These are phyloP conservation scores for Lipomyces japonicus DNA, from an alignment of 805 yeast species.

Conservation along the genomic window DNA sequence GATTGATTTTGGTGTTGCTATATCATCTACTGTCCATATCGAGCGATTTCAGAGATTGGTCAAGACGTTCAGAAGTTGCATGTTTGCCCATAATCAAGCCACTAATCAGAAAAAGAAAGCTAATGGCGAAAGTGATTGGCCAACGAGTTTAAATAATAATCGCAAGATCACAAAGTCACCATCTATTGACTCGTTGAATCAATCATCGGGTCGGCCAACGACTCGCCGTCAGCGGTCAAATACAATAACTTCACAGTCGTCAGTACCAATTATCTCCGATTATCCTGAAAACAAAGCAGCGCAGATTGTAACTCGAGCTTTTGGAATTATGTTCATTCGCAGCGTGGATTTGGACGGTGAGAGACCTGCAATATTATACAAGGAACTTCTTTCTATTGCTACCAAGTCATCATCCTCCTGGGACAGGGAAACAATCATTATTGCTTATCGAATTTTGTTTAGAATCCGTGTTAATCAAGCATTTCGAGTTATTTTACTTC, in stretches of 20 bases:
- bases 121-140: neutral
- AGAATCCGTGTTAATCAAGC: constrained; percentile 52
- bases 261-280: neutral
- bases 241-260: neutral
- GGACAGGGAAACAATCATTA: constrained; percentile 37
- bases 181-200: neutral
- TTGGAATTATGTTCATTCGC: constrained; percentile 36
- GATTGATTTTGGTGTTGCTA: constrained; percentile 31
- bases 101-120: constrained; percentile 19
- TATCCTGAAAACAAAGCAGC: constrained; percentile 3
- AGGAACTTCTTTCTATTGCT: constrained; percentile 34
- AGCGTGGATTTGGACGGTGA: constrained; percentile 41
- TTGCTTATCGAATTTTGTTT: constrained; percentile 50
- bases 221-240: neutral
- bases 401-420: constrained; percentile 15
- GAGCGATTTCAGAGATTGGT: constrained; percentile 9
- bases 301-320: constrained; percentile 29
- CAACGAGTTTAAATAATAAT: neutral
- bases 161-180: neutral
- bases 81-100: constrained; percentile 33
- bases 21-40: constrained; percentile 26
- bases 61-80: constrained; percentile 23
- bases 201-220: neutral
- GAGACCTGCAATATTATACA: constrained; percentile 38
- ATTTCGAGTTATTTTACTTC: constrained; percentile 46